Evolutionary conservation across 2,329 filamentous ascomycete species (phyloP), one percentile per base, ranked within the genome.

Genomic region (Tolypocladium inflatum): DNA sequence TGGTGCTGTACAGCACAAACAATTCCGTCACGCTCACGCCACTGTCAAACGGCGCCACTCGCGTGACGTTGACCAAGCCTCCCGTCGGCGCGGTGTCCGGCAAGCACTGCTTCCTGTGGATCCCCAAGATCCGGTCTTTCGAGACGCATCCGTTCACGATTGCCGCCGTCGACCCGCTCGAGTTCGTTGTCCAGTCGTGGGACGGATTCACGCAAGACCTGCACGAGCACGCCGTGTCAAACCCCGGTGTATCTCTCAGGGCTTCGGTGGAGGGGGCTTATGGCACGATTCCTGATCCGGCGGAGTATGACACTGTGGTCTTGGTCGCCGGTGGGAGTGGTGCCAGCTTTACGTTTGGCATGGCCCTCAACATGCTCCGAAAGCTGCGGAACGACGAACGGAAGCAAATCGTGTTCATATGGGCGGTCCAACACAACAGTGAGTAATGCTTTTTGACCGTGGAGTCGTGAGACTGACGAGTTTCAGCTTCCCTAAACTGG

Each of bases 141-240:
- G 81, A 87, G 68, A 83, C 80, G 2, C 85, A 88, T 61, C 84
- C 84, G 0, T 87, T 87, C 63, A 87, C 84, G 2, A 81, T 87
- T 54, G 79, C 80, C 26, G 70, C 75, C 26, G 76, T 74, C 19
- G 68, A 77, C 38, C 79, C 81, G 0, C 65, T 83, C 37, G 82
- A 86, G 70, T 82, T 87, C 55, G 76, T 86, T 26, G 76, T 86
- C 56, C 76, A 78, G 54, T 78, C 82, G 0, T 76, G 82, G 61
- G 77, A 82, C 63, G 83, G 83, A 7, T 86, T 86, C 66, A 86
- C 83, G 0, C 72, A 73, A 13, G 77, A 80, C 56, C 70, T 86
- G 17, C 78, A 84, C 68, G 69, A 73, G 26, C 78, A 78, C 61
- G 83, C 83, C 0, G 53, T 71, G 10, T 68, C 74, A 11, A 73